A percentile compares a stretch with the other conserved stretches of the same genome.
These are phyloP conservation scores for Calocera viscosa DNA, from an alignment of 768 basidiomycete genomes.

Conservation along the genomic window DNA sequence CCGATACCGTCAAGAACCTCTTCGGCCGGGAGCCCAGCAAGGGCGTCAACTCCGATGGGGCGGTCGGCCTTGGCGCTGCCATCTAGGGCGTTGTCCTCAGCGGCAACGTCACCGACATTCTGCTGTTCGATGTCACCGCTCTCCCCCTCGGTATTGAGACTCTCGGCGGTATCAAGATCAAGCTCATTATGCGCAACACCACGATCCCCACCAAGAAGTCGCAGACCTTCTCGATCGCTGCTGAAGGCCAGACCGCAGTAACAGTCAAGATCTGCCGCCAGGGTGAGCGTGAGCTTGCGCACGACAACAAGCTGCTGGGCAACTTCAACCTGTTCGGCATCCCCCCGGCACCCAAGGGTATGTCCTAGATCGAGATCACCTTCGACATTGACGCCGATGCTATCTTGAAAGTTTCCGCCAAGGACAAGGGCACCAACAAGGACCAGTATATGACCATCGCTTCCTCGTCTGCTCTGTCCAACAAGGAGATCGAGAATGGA, in stretches of 20 bases:
- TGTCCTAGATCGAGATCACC: slow-evolving; percentile 77
- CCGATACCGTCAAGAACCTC: slow-evolving; percentile 82
- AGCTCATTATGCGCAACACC: slow-evolving; percentile 94
- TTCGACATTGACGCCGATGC: slow-evolving; percentile 98
- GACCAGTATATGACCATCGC: slow-evolving; percentile 96
- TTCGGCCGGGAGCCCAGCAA: slow-evolving; percentile 96
- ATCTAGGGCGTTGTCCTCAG: slow-evolving; percentile 97
- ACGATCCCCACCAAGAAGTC: slow-evolving; percentile 99
- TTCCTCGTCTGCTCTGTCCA: slow-evolving; percentile 88
- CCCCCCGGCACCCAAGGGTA: slow-evolving; percentile 71
- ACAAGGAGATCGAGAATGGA: slow-evolving; percentile 97
- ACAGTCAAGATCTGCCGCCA: slow-evolving; percentile 99
- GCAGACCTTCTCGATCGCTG: slow-evolving; percentile 96
- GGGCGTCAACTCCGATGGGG: slow-evolving; percentile 99
- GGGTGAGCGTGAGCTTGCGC: slow-evolving; percentile 96
- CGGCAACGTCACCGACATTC: slow-evolving; percentile 90
- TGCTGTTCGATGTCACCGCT: slow-evolving; percentile 91
- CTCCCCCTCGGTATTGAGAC: slow-evolving; percentile 95
- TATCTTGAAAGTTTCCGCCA: slow-evolving; percentile 94
- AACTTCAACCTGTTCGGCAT: slow-evolving; percentile 99
- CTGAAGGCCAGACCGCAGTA: slow-evolving; percentile 98
- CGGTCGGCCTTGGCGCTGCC: slow-evolving; percentile 94
- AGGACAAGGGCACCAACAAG: slow-evolving; percentile 78
- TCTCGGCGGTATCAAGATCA: slow-evolving; percentile 98
- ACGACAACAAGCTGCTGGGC: slow-evolving; percentile 96